phyloP scores from a whole-genome alignment of 768 basidiomycete species.

The Arthromyces matolae region DNA sequence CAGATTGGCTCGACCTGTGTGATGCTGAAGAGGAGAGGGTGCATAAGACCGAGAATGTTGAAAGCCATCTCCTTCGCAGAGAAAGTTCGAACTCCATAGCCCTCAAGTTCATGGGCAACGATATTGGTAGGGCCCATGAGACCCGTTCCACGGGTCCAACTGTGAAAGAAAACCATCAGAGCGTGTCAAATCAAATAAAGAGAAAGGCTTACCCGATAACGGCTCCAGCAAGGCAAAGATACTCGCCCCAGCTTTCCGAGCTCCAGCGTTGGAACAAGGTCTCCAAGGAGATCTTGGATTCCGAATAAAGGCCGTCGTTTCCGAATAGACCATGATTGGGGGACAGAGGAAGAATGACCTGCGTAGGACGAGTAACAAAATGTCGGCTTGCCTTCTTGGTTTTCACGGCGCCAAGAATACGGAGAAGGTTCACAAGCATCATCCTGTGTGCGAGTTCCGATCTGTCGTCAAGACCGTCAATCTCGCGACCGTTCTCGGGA shows the following conservation, averaged over 20 bases:
- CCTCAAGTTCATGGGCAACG: slow-evolving; percentile 90
- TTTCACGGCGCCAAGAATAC: slow-evolving; percentile 96
- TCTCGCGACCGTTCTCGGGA: slow-evolving; percentile 98
- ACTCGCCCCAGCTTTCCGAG: slow-evolving; percentile 99
- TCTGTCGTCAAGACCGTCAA: slow-evolving; percentile 94
- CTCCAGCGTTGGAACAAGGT: slow-evolving; percentile 98
- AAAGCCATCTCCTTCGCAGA: slow-evolving; percentile 99
- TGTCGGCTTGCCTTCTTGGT: slow-evolving; percentile 95
- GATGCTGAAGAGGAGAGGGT: slow-evolving; percentile 97
- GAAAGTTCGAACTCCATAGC: slow-evolving; percentile 93
- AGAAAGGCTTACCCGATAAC: slow-evolving; percentile 79
- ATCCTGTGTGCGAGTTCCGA: slow-evolving; percentile 98
- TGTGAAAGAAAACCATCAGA: slow-evolving; percentile 25
- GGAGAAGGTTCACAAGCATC: slow-evolving; percentile 96
- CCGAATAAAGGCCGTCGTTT: slow-evolving; percentile 96
- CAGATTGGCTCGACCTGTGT: slow-evolving; percentile 99
- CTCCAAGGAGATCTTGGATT: slow-evolving; percentile 97
- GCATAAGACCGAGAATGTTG: slow-evolving; percentile 99
- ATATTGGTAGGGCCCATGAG: slow-evolving; percentile 95
- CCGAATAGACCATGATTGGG: slow-evolving; percentile 98
- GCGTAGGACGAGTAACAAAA: slow-evolving; percentile 96
- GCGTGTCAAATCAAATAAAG: neutral
- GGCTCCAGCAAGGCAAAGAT: slow-evolving; percentile 95
- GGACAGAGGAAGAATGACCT: slow-evolving; percentile 95
- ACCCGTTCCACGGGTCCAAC: slow-evolving; percentile 98